Evolutionary conservation across 2,329 filamentous ascomycete species (phyloP), one percentile per base, ranked within the genome.

Genomic region (Neofusicoccum cordaticola): DNA sequence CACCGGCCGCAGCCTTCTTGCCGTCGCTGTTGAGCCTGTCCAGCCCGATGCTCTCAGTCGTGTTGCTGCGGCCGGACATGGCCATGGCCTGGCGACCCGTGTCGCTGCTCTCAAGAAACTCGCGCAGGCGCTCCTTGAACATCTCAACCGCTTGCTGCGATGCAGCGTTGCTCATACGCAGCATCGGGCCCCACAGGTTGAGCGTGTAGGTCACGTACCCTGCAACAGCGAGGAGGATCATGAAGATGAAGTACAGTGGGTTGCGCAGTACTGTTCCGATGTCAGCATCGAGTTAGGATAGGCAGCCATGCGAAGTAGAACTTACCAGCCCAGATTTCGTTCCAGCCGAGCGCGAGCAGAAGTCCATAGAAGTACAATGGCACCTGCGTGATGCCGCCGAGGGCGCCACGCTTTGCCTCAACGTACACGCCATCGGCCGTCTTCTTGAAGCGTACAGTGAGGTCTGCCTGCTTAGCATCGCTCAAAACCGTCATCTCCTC

Each of bases 351-450:
- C 22, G 92, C 91, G 68, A 99, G 81, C 64, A 99, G 83, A 64
- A 98, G 78, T 47, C 88, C 92, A 72, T 97, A 99, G 78, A 99
- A 97, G 79, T 97, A 98, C 67, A 96, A 80, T 5, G 95, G 95
- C 57, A 99, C 88, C 78, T 97, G 93, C 4, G 93, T 91, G 71
- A 99, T 91, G 65, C 94, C 93, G 63, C 95, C 95, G 74, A 99
- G 96, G 47, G 95, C 95, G 75, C 94, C 93, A 65, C 95, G 88
- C 84, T 99, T 99, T 57, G 95, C 95, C 81, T 99, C 95, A 47
- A 99, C 93, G 72, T 97, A 99, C 3, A 99, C 94, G 7, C 93
- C 95, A 75, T 99, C 95, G 1, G 95, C 95, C 41, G 92, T 95
- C 85, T 98, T 98, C 85, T 97, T 98, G 85, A 99, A 99, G 63